Evolutionary conservation across 352 stramenopile genomes (phyloP).

Genomic region (Globisporangium middletonii): DNA sequence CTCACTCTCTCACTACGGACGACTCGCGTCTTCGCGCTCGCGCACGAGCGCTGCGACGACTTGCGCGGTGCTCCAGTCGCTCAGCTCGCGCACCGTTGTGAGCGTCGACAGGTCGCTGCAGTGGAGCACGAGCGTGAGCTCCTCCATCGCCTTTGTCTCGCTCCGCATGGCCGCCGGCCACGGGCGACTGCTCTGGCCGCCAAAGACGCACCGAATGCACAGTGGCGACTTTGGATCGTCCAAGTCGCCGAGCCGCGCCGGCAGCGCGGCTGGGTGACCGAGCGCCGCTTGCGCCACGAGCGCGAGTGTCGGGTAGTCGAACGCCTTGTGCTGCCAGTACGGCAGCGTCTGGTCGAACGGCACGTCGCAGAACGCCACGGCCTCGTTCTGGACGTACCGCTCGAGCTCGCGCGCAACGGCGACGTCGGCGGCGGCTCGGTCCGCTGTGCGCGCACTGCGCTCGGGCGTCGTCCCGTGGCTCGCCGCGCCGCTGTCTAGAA

Average conservation of each 20-base stretch:
- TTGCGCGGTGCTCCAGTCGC: not conserved
- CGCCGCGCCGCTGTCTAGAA: slow-evolving; percentile 6
- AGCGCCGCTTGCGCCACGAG: slow-evolving; percentile 8
- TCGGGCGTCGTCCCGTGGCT: not conserved
- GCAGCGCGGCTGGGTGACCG: slow-evolving; percentile 2
- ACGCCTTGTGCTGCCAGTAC: slow-evolving; percentile 21
- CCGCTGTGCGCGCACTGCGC: not conserved
- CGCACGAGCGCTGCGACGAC: slow-evolving; percentile 2
- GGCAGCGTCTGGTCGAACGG: slow-evolving; percentile 15
- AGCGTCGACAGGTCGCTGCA: too few relatives aligned
- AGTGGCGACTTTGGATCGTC: too few relatives aligned
- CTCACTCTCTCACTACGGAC: too few relatives aligned
- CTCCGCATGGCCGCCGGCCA: too few relatives aligned
- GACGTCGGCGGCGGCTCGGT: slow-evolving; percentile 3
- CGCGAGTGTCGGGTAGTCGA: slow-evolving; percentile 18
- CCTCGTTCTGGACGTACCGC: slow-evolving; percentile 17
- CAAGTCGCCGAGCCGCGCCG: not conserved
- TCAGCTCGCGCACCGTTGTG: not conserved
- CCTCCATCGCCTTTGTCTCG: too few relatives aligned
- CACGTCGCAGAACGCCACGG: slow-evolving; percentile 11
- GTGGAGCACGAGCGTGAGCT: too few relatives aligned
- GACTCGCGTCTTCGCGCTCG: too few relatives aligned
- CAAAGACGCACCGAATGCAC: too few relatives aligned
- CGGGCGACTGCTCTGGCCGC: too few relatives aligned
- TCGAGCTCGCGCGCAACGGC: slow-evolving; percentile 12